Evolutionary conservation across 805 yeast genomes (phyloP).

Genomic region (Helenozyma baotianmanensis): DNA sequence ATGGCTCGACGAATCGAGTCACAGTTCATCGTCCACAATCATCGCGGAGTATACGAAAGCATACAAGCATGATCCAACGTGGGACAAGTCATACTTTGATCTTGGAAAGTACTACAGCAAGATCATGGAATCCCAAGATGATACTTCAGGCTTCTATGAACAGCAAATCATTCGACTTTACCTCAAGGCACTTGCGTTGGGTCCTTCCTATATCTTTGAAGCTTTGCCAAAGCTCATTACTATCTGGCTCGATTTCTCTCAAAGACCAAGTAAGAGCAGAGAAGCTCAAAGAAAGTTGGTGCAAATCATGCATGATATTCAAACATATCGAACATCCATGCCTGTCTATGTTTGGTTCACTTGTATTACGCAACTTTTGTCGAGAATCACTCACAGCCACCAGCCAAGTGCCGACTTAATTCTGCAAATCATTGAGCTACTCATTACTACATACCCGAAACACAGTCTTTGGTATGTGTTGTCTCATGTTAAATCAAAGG

Average conservation of each 20-base stretch:
- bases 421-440: slow-evolving; percentile 49
- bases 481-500: slow-evolving; percentile 61
- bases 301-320: slow-evolving; percentile 45
- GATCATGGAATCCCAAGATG: slow-evolving; percentile 62
- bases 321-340: slow-evolving; percentile 22
- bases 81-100: slow-evolving; percentile 79
- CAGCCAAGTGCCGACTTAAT: slow-evolving; percentile 52
- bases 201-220: slow-evolving; percentile 69
- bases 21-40: slow-evolving; percentile 70
- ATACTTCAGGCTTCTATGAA: slow-evolving; percentile 49
- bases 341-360: slow-evolving; percentile 66
- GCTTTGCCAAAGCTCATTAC: slow-evolving; percentile 87
- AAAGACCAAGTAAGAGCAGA: slow-evolving; percentile 17
- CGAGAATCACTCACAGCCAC: slow-evolving; percentile 68
- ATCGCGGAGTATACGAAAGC: slow-evolving; percentile 64
- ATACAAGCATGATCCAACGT: slow-evolving; percentile 46
- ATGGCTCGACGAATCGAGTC: slow-evolving; percentile 86
- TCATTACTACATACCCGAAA: slow-evolving; percentile 66
- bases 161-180: slow-evolving; percentile 52
- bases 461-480: slow-evolving; percentile 84
- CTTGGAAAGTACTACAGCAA: slow-evolving; percentile 78
- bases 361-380: slow-evolving; percentile 79
- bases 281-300: slow-evolving; percentile 36
- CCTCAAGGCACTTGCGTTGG: slow-evolving; percentile 54
- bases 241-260: slow-evolving; percentile 80